These are phyloP conservation scores for Solanum ossicruentum DNA, from an alignment of 257 asterid genomes.

Conservation along the genomic window DNA sequence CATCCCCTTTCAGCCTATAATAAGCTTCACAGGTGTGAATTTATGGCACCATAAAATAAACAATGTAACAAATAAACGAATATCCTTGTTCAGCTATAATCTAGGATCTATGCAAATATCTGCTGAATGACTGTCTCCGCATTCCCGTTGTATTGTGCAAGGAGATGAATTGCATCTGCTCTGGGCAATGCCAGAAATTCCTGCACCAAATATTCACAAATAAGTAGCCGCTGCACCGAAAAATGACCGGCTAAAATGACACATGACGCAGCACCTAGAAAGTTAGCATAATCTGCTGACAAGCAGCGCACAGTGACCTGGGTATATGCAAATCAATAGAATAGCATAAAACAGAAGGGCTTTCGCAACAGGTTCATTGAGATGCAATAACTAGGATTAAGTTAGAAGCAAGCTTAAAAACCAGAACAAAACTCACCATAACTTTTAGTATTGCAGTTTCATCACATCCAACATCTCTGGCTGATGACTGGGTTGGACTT, in stretches of 20 bases:
- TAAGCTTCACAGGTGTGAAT: not conserved
- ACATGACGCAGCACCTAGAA: not conserved
- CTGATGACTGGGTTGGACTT: slow-evolving; percentile 55
- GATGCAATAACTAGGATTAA: not conserved
- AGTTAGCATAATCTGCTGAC: not conserved
- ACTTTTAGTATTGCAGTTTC: slow-evolving; percentile 90
- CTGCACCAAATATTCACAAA: slow-evolving; percentile 22
- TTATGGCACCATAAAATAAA: not conserved
- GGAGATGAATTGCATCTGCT: slow-evolving; percentile 97
- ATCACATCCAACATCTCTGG: slow-evolving; percentile 59
- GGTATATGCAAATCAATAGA: not conserved
- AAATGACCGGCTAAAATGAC: not conserved
- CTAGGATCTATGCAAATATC: slow-evolving; percentile 42
- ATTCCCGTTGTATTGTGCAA: slow-evolving; percentile 78
- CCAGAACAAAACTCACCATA: slow-evolving; percentile 55
- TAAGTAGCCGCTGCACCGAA: not conserved
- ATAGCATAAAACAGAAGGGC: not conserved
- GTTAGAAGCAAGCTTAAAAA: not conserved
- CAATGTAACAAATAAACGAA: slow-evolving; percentile 7
- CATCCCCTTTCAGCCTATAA: not conserved
- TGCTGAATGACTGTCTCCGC: slow-evolving; percentile 95
- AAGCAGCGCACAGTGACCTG: not conserved
- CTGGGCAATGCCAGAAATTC: slow-evolving; percentile 95
- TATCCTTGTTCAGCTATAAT: not conserved
- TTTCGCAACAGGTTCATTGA: not conserved